Evolutionary conservation across 768 basidiomycete species (phyloP).

Genomic region (Candolleomyces eurysporus): DNA sequence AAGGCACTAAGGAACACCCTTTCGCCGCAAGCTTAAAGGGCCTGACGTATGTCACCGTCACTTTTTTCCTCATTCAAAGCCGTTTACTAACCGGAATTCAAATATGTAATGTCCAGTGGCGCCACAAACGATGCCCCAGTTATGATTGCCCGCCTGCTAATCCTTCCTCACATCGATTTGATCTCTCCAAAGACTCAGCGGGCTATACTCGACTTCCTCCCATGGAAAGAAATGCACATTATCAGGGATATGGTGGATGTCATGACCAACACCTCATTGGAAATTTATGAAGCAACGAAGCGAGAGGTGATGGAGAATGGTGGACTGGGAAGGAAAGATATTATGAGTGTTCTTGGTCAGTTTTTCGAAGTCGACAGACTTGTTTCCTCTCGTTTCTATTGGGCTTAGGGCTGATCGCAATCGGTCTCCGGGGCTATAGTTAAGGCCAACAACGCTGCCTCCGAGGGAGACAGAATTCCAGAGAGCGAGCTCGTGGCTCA

Average conservation of each 20-base stretch:
- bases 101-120: not conserved
- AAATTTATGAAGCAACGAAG: constrained; percentile 33
- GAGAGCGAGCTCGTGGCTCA: constrained; percentile 40
- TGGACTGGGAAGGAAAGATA: constrained; percentile 41
- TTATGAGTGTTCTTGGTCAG: constrained; percentile 45
- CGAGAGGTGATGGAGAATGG: constrained; percentile 21
- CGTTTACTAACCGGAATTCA: not conserved
- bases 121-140: constrained; percentile 6
- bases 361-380: not conserved
- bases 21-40: constrained; percentile 28
- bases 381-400: not conserved
- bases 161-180: constrained; percentile 22
- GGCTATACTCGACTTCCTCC: constrained; percentile 27
- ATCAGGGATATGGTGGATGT: constrained; percentile 29
- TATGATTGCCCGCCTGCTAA: constrained; percentile 18
- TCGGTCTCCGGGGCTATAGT: constrained; percentile 23
- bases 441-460: constrained; percentile 34
- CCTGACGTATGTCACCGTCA: constrained; percentile 22
- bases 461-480: constrained; percentile 27
- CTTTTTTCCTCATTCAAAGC: not conserved
- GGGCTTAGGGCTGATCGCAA: not conserved
- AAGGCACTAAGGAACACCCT: constrained; percentile 16
- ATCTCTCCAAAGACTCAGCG: constrained; percentile 26
- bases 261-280: constrained; percentile 29
- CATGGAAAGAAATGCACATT: constrained; percentile 22